Conservation (phyloP, 140 eudicot species). For the Anethum foeniculum region DNA sequence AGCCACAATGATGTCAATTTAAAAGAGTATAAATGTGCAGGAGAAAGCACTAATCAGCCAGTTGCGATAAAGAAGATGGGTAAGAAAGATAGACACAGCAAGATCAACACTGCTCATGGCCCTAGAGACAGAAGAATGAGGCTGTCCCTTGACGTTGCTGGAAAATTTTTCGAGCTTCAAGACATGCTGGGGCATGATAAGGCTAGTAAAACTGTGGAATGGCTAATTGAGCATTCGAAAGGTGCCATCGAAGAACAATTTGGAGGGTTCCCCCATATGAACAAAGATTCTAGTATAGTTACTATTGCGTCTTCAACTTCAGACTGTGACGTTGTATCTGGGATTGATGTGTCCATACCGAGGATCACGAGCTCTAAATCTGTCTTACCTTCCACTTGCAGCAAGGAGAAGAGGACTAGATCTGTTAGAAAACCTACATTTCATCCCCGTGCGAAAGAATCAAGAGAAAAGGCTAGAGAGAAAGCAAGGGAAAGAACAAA, state of each 20-base stretch:
- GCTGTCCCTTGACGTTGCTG: conserved; percentile 56
- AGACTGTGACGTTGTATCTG: conserved; percentile 54
- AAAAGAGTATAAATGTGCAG: background rate
- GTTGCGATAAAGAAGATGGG: conserved; percentile 23
- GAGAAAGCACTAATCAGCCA: background rate
- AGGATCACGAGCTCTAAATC: background rate
- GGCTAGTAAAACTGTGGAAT: conserved; percentile 58
- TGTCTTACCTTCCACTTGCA: conserved; percentile 5
- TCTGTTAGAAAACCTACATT: conserved; percentile 23
- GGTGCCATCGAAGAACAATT: conserved; percentile 34
- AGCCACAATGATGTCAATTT: background rate
- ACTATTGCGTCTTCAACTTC: conserved; percentile 36
- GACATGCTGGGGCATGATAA: conserved; percentile 54
- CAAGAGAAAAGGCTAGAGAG: conserved; percentile 46
- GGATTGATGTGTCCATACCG: conserved; percentile 17
- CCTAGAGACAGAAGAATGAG: conserved; percentile 70
- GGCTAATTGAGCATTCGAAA: conserved; percentile 42
- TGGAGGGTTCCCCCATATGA: conserved; percentile 6
- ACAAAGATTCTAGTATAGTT: conserved; percentile 17
- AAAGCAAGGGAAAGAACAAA: conserved; percentile 52
- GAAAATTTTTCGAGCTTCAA: conserved; percentile 49
- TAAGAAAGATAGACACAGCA: conserved; percentile 67
- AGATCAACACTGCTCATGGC: conserved; percentile 63
- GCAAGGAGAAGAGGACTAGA: conserved; percentile 20
- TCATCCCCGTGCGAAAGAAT: conserved; percentile 35